Evolutionary conservation across 2,329 filamentous ascomycete species (phyloP), one percentile per base, ranked within the genome.

Genomic region (Whalleya microplaca): DNA sequence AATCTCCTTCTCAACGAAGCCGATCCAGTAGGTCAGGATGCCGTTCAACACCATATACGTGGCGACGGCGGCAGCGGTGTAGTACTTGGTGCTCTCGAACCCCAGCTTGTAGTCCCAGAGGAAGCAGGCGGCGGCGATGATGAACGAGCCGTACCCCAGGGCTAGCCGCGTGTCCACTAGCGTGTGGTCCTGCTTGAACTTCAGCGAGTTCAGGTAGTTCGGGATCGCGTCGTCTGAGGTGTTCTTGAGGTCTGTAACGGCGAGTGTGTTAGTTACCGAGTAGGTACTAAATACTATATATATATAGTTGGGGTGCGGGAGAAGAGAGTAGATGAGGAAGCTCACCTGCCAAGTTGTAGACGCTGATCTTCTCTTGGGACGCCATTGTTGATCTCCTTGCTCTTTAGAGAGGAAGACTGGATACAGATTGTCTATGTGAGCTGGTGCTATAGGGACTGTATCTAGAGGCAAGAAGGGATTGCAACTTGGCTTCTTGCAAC

Each of bases 161-260:
- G 80, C 82, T 45, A 99, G 86, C 51, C 92, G 91, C 46, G 96
- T 84, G 70, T 98, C 93, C 67, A 87, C 86, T 46, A 95, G 86
- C 55, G 76, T 82, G 77, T 98, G 89, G 62, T 90, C 87, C 76
- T 96, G 92, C 61, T 79, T 84, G 80, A 97, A 97, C 64, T 82
- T 87, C 72, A 98, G 86, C 29, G 87, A 90, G 76, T 91, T 94
- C 62, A 99, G 87, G 79, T 98, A 98, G 77, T 95, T 92, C 56
- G 90, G 87, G 58, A 99, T 88, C 55, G 93, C 92, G 77, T 99
- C 95, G 78, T 99, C 95, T 64, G 91, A 92, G 41, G 93, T 96
- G 78, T 95, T 96, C 77, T 98, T 98, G 63, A 99, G 88, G 73
- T 98, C 95, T 96, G 72, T n/a, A n/a, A 20, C 20, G 29, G 54